Conservation (phyloP, 2,329 filamentous ascomycete genomes). For the Xylaria sp. region DNA sequence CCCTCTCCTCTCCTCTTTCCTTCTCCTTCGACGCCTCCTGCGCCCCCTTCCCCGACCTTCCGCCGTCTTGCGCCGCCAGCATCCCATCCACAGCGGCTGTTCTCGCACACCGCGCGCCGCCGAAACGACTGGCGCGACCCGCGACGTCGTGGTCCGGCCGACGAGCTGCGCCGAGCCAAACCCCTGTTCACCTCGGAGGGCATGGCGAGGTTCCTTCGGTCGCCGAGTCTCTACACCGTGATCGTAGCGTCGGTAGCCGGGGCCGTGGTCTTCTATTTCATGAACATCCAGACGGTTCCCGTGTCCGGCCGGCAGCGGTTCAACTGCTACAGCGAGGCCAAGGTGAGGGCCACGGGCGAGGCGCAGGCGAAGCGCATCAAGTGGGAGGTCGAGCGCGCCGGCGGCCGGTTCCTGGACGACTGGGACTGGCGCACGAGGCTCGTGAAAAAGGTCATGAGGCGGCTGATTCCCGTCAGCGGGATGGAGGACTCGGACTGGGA, state of each 20-base stretch:
- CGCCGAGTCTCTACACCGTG: conserved; percentile 55
- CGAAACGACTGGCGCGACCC: conserved; percentile 44
- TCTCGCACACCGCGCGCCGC: conserved; percentile 41
- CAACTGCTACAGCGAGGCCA: conserved; percentile 71
- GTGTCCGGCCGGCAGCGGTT: conserved; percentile 78
- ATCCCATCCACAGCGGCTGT: conserved; percentile 21
- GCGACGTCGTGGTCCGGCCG: conserved; percentile 32
- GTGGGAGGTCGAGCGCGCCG: conserved; percentile 62
- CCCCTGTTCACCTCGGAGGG: conserved; percentile 55
- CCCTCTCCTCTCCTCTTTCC: not conserved
- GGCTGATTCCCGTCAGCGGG: conserved; percentile 75
- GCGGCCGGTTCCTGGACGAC: conserved; percentile 66
- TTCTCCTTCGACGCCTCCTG: not conserved
- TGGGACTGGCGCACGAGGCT: conserved; percentile 66
- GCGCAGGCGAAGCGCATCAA: conserved; percentile 66
- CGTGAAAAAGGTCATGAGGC: conserved; percentile 73
- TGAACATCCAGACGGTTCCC: conserved; percentile 77
- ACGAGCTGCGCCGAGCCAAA: conserved; percentile 45
- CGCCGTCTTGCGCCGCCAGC: conserved; percentile 24
- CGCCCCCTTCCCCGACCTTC: conserved; percentile 16
- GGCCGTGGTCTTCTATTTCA: conserved; percentile 70
- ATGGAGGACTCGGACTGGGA: conserved; percentile 73
- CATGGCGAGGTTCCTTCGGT: conserved; percentile 50
- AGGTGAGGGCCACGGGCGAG: conserved; percentile 65
- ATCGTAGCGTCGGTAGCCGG: conserved; percentile 56